Percentiles rank a stretch among this genome's conserved stretches.
Evolutionary conservation across 495 filamentous ascomycete species (phyloP).

Genomic region (Penicillium pancosmium): DNA sequence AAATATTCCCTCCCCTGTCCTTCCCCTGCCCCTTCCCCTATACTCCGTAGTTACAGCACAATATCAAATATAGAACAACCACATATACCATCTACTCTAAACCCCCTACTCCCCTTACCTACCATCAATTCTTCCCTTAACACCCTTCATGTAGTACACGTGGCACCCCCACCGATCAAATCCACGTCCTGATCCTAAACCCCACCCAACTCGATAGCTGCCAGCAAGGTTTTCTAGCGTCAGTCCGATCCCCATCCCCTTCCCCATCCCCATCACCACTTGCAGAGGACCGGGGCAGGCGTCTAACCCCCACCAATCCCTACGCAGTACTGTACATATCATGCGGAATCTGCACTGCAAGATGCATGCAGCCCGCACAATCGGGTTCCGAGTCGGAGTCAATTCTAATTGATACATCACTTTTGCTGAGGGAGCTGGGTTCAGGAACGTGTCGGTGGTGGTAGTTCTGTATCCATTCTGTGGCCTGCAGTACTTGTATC

Average conservation of each 20-base stretch:
- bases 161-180: neutral
- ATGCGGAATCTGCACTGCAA: neutral
- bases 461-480: too few relatives aligned
- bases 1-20: neutral
- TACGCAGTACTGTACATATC: neutral
- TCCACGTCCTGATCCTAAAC: neutral
- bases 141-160: neutral
- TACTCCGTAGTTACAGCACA: neutral
- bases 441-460: too few relatives aligned
- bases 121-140: neutral
- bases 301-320: neutral
- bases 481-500: too few relatives aligned
- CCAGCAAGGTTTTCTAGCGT: constrained; percentile 5
- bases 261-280: neutral
- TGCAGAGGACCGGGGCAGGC: neutral
- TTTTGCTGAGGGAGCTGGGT: too few relatives aligned
- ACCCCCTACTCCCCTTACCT: neutral
- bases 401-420: too few relatives aligned
- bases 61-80: too few relatives aligned
- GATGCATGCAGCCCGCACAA: too few relatives aligned
- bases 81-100: too few relatives aligned
- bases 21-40: neutral
- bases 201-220: constrained; percentile 6
- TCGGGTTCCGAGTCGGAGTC: too few relatives aligned
- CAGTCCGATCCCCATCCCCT: neutral